Percentiles rank a stretch among this genome's conserved stretches.
These are phyloP conservation scores for Pseudocercospora crystallina DNA, from an alignment of 2,329 filamentous ascomycete species.

Conservation along the genomic window DNA sequence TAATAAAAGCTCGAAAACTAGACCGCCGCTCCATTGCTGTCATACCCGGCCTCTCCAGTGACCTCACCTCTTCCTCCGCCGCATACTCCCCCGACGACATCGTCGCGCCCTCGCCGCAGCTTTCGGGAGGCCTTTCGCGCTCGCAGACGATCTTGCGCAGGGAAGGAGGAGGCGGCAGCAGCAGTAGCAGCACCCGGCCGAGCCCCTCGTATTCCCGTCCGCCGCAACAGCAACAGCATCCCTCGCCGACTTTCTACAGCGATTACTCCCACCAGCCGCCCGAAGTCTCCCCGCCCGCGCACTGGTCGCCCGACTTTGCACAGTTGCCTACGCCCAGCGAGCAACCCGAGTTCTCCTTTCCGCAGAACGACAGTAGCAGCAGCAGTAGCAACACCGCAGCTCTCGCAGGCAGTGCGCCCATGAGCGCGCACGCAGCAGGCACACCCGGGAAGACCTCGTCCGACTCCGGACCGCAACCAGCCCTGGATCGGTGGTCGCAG, in stretches of 20 bases:
- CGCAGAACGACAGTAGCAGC: conserved; percentile 4
- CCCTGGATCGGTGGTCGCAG: conserved; percentile 38
- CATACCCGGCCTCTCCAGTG: conserved; percentile 12
- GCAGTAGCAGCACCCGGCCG: conserved; percentile 3
- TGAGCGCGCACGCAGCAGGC: conserved; percentile 28
- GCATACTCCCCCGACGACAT: conserved; percentile 21
- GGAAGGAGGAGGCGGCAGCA: conserved; percentile 16
- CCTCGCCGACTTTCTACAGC: background rate
- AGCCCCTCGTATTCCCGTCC: background rate
- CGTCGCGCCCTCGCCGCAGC: conserved; percentile 12
- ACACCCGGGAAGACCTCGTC: conserved; percentile 35
- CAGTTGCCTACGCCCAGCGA: conserved; percentile 27
- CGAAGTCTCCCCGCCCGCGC: conserved; percentile 17
- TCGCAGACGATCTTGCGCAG: conserved; percentile 29
- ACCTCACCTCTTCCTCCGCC: conserved; percentile 6
- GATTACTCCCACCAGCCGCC: background rate
- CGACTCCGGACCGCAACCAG: conserved; percentile 31
- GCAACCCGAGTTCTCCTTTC: conserved; percentile 15
- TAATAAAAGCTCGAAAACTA: conserved; percentile 11
- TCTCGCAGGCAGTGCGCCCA: conserved; percentile 22
- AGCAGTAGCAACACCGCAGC: background rate
- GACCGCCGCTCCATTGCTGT: conserved; percentile 28
- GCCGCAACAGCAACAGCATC: background rate
- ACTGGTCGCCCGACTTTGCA: conserved; percentile 25
- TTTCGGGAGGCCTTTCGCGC: conserved; percentile 22